Base-by-base conservation (phyloP, 257 asterid species). In the Agastache rugosa region DNA sequence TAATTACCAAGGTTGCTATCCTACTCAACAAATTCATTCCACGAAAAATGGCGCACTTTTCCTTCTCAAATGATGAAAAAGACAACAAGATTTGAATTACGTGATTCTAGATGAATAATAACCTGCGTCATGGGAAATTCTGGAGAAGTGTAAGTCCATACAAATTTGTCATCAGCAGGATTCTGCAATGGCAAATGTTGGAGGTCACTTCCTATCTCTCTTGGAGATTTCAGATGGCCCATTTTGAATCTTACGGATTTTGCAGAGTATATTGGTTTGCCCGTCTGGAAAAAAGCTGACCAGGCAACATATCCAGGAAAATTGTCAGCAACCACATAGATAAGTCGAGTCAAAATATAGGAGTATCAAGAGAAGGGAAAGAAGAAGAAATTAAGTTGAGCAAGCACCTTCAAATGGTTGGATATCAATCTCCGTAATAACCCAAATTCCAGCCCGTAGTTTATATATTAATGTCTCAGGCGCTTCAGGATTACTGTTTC, bases 361-460 rank as follows among this genome's bases (percentile, higher is more conserved):
- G 42, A 39, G 29, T 35, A 62, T 47, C 60, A 56, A 25, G 34
- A 71, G 35, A 67, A 60, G 67, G 45, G 22, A 59, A 70, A 19
- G 60, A 11, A 39, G 11, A 59, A 72, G 60, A 51, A 62, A 19
- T 9, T 58, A 56, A 74, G 77, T 64, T 16, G 64, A 63, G 51
- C 42, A 72, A 48, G 23, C 68, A 93, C 97, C 98, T 90, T 89
- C 87, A 69, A 89, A 94, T 48, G 98, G 98, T 48, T 83, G 97
- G 50, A 92, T 76, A 47, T 82, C 83, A 17, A 94, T 81, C 79
- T 92, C 97, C 31, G 92, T 83, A 63, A 94, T 64, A 74, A 89
- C 80, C 85, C 97, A 90, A 77, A 90, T 69, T 55, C 93, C 88
- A 19, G 83, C 67, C 65, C 78, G 74, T 34, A 92, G 80, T 76